These are phyloP conservation scores for Irpex lacteus DNA, from an alignment of 1,284 basidiomycete species.

Conservation along the genomic window DNA sequence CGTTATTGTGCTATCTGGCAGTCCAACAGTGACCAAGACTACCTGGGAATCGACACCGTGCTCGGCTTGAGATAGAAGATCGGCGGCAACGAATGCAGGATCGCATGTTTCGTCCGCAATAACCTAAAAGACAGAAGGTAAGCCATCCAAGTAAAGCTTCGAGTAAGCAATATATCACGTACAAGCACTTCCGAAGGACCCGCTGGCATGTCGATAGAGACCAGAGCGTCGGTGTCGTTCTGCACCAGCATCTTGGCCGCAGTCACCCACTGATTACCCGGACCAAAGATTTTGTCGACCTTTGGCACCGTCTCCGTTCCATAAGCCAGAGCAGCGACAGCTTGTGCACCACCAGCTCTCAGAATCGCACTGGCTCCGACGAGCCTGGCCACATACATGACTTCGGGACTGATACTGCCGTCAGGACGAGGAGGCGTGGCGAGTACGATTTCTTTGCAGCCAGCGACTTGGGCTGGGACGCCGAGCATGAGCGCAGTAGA, in stretches of 20 bases:
- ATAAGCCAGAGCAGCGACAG: constrained; percentile 96
- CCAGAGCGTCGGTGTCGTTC: constrained; percentile 96
- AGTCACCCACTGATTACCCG: constrained; percentile 99
- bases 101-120: constrained; percentile 88
- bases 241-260: constrained; percentile 99
- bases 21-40: constrained; percentile 81
- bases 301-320: constrained; percentile 96
- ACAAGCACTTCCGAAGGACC: constrained; percentile 97
- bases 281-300: constrained; percentile 99
- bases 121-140: constrained; percentile 50
- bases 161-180: constrained; percentile 34
- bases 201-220: constrained; percentile 99
- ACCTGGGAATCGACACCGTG: constrained; percentile 99
- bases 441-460: constrained; percentile 89
- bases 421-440: constrained; percentile 93
- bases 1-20: constrained; percentile 61
- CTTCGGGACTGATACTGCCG: constrained; percentile 90
- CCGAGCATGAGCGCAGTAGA: constrained; percentile 98
- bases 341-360: constrained; percentile 95
- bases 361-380: constrained; percentile 87
- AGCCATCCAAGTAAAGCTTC: not conserved
- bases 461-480: constrained; percentile 96
- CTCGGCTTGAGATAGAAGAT: constrained; percentile 96
- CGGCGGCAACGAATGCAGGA: constrained; percentile 92
- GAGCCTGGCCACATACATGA: constrained; percentile 90